These are phyloP conservation scores for Peronosclerospora sorghi DNA, from an alignment of 352 stramenopile genomes.

Conservation along the genomic window DNA sequence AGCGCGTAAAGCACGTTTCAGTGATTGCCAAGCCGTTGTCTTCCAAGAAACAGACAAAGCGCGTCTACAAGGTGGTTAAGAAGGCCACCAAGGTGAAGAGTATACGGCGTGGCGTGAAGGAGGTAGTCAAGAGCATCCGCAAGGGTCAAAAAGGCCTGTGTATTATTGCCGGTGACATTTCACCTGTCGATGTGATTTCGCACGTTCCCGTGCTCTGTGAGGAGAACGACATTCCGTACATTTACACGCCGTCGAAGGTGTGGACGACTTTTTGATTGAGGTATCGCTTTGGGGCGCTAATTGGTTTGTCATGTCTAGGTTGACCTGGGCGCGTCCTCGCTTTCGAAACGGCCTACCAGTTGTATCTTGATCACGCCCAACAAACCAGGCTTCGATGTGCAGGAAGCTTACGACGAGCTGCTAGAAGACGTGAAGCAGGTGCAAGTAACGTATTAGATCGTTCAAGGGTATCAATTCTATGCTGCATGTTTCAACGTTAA, in stretches of 20 bases:
- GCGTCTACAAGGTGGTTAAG: slow-evolving; percentile 90
- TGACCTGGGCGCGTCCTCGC: slow-evolving; percentile 90
- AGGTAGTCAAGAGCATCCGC: slow-evolving; percentile 98
- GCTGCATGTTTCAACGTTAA: too few relatives aligned
- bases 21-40: slow-evolving; percentile 95
- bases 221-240: slow-evolving; percentile 97
- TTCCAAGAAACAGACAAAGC: slow-evolving; percentile 94
- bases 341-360: slow-evolving; percentile 97
- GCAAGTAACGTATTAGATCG: slow-evolving; percentile 79
- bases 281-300: slow-evolving; percentile 1
- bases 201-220: slow-evolving; percentile 98
- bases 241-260: slow-evolving; percentile 96
- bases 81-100: slow-evolving; percentile 93
- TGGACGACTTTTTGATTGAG: background rate
- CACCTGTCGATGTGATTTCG: slow-evolving; percentile 99
- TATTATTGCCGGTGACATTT: slow-evolving; percentile 99
- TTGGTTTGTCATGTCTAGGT: slow-evolving; percentile 27
- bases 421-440: slow-evolving; percentile 84
- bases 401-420: slow-evolving; percentile 87
- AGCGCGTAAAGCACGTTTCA: slow-evolving; percentile 79
- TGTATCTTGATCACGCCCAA: slow-evolving; percentile 94
- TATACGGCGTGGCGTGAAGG: slow-evolving; percentile 98
- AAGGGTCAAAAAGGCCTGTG: slow-evolving; percentile 96
- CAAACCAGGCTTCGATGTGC: slow-evolving; percentile 85
- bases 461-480: too few relatives aligned